Percentiles rank a stretch among this genome's conserved stretches.
phyloP scores from a whole-genome alignment of 2,329 filamentous ascomycete species.

The Thyridium curvatum region DNA sequence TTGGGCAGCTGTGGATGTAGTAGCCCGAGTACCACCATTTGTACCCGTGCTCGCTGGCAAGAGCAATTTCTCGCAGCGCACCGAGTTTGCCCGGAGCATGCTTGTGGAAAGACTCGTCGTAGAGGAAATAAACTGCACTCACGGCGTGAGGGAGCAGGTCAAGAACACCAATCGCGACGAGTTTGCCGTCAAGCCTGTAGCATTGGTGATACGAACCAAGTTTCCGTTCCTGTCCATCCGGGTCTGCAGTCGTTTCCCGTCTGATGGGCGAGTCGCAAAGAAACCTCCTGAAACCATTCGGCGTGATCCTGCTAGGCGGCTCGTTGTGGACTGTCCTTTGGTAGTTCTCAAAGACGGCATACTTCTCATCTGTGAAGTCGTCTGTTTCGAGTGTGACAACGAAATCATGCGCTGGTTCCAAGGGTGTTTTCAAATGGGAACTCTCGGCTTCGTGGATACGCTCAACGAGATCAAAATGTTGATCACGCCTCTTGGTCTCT shows the following conservation, averaged over 20 bases:
- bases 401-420: constrained; percentile 60
- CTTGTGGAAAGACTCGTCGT: constrained; percentile 66
- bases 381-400: constrained; percentile 65
- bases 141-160: constrained; percentile 72
- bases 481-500: constrained; percentile 56
- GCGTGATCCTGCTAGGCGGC: constrained; percentile 48
- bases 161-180: constrained; percentile 71
- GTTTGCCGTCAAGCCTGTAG: constrained; percentile 68
- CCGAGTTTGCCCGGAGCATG: constrained; percentile 70
- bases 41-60: constrained; percentile 65
- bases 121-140: constrained; percentile 79
- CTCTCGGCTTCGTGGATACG: constrained; percentile 66
- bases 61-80: constrained; percentile 64
- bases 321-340: constrained; percentile 70
- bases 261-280: constrained; percentile 65
- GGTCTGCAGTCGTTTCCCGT: constrained; percentile 31
- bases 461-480: constrained; percentile 59
- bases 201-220: constrained; percentile 78
- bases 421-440: constrained; percentile 46
- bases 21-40: constrained; percentile 75
- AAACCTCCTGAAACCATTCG: constrained; percentile 61
- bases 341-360: constrained; percentile 64
- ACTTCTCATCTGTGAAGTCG: constrained; percentile 72
- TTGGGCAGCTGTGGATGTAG: constrained; percentile 74
- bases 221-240: constrained; percentile 44